Base-by-base conservation (phyloP, 1,284 basidiomycete genomes). In the Malassezia nana region DNA sequence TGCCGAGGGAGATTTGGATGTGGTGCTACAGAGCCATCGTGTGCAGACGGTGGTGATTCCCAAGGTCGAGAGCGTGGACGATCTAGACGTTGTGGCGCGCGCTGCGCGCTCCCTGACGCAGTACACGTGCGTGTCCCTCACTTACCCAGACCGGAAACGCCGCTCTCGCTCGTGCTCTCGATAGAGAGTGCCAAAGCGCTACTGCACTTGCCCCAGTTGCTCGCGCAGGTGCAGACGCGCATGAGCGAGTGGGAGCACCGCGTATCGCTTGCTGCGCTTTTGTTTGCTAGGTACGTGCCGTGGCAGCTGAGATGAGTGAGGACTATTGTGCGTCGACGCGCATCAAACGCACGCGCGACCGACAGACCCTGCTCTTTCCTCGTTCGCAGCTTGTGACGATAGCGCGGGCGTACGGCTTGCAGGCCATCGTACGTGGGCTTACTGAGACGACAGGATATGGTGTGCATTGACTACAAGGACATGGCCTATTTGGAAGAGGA, bases 391-490 rank as follows among this genome's bases (percentile, higher is more conserved):
- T 94, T 51, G 87, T 85, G 8, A 81, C 86, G 22, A 81, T 84
- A 0, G 89, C 91, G 10, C 89, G 86, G 69, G 87, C 89, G 4
- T 88, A 84, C 67, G 82, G 82, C 0, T 77, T 94, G 1, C 81
- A 84, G 33, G 86, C 89, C 1, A 87, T 96, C 67, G 89, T 58
- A 22, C 40, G 54, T 52, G 4, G 15, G 18, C 20, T 25, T n/a
- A 22, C 48, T 29, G 15, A n/a, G n/a, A 25, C 6, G 28, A 31
- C 44, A 40, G 39, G 60, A 63, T n/a, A 64, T 88, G 85, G 88
- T 92, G 1, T 92, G 89, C 72, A 83, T 91, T 31, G 84, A 89
- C 69, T 92, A 89, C 78, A 86, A 87, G 69, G 83, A 91, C 68
- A 66, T 77, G 3, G 79, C 80, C 5, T 82, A 82, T 59, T 78